Percentiles rank a stretch among this genome's conserved stretches.
These are phyloP conservation scores for Castanea sativa DNA, from an alignment of 306 rosid genomes.

Conservation along the genomic window DNA sequence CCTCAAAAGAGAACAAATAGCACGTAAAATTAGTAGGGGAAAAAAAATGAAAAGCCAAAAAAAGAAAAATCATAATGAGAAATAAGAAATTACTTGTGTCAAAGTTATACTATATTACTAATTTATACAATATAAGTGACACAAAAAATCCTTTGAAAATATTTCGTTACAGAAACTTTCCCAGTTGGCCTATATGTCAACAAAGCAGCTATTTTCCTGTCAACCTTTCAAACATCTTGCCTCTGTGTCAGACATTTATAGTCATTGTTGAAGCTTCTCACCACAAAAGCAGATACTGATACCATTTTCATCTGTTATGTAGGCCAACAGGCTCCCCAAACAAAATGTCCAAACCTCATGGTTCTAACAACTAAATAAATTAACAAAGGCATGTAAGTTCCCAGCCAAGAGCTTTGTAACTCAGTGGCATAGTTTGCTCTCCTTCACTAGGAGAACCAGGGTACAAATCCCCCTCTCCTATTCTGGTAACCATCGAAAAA, in stretches of 20 bases:
- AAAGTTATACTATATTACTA: constrained; percentile 8
- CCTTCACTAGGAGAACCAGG: too few species aligned
- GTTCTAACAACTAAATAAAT: not conserved
- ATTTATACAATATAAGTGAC: not conserved
- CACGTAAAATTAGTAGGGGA: not conserved
- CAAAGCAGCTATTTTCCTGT: not conserved
- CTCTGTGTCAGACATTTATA: not conserved
- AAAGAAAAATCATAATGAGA: not conserved
- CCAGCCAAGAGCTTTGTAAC: too few species aligned
- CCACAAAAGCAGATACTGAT: not conserved
- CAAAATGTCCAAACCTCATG: not conserved
- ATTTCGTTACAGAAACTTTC: not conserved
- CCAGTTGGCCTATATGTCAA: not conserved
- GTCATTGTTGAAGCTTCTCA: not conserved
- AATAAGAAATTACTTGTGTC: not conserved
- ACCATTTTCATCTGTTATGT: not conserved
- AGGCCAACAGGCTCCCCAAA: not conserved
- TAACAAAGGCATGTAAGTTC: too few species aligned
- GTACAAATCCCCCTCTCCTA: too few species aligned
- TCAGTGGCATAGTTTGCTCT: too few species aligned
- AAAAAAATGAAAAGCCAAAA: constrained; percentile 13
- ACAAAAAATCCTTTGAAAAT: not conserved
- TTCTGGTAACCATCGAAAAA: too few species aligned
- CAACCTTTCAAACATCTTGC: not conserved
- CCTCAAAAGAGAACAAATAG: constrained; percentile 41